Percentiles rank a stretch among this genome's conserved stretches.
These are phyloP conservation scores for Xylariaceae sp. DNA, from an alignment of 2,329 filamentous ascomycete genomes.

Conservation along the genomic window DNA sequence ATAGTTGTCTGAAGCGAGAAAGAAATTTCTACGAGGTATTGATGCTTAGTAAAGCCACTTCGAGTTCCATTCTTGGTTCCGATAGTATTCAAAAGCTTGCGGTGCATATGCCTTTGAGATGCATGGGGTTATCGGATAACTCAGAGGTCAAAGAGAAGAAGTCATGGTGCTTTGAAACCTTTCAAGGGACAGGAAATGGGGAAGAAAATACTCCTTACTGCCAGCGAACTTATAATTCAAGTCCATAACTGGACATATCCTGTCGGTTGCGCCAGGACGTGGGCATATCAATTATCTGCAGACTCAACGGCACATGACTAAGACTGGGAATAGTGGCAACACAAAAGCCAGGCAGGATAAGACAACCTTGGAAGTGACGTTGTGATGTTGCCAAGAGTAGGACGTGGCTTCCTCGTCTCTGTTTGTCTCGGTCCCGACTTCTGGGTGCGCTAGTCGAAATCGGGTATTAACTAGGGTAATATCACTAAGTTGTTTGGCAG, in stretches of 20 bases:
- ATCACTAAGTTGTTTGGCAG: not conserved
- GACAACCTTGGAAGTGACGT: not conserved
- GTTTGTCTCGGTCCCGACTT: not conserved
- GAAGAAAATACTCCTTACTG: slow-evolving; percentile 3
- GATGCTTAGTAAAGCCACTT: not conserved
- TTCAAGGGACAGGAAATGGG: slow-evolving; percentile 12
- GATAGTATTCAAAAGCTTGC: not conserved
- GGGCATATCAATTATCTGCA: not conserved
- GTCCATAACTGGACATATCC: slow-evolving; percentile 2
- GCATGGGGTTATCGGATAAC: not conserved
- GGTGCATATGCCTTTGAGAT: not conserved
- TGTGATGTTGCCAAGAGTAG: not conserved
- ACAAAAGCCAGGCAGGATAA: not conserved
- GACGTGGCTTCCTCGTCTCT: not conserved
- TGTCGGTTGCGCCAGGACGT: slow-evolving; percentile 2
- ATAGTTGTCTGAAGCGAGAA: not conserved
- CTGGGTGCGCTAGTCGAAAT: not conserved
- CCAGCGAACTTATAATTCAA: slow-evolving; percentile 6
- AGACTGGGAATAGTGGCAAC: not conserved
- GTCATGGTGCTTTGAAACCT: slow-evolving; percentile 4
- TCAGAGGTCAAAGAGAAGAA: not conserved
- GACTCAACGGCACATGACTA: not conserved
- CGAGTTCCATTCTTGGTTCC: not conserved
- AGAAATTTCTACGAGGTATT: not conserved
- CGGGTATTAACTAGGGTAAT: not conserved